These are phyloP conservation scores for Metschnikowia reukaufii DNA, from an alignment of 805 yeast species.

Conservation along the genomic window DNA sequence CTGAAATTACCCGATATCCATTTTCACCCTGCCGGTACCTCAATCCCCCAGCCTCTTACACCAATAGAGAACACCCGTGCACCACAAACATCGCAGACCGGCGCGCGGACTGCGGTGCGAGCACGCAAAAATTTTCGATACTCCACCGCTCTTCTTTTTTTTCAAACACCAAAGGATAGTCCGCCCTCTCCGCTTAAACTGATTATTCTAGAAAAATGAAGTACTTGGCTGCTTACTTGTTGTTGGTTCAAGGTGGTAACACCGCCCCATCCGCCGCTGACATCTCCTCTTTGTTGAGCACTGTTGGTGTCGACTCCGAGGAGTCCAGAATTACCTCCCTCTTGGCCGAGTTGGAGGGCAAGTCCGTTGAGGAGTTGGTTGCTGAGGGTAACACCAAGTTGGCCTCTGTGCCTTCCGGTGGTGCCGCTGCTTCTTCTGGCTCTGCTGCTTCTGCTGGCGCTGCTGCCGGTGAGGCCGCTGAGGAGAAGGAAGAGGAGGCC, in stretches of 20 bases:
- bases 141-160: not conserved
- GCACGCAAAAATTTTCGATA: constrained; percentile 13
- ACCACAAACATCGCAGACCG: constrained; percentile 4
- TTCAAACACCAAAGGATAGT: constrained; percentile 64
- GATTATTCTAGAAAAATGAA: constrained; percentile 80
- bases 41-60: no score
- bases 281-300: constrained; percentile 81
- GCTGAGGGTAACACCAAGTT: constrained; percentile 95
- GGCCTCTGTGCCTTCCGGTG: constrained; percentile 97
- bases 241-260: constrained; percentile 96
- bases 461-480: constrained; percentile 73
- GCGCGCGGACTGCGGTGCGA: constrained; percentile 3
- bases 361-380: constrained; percentile 83
- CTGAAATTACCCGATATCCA: no score
- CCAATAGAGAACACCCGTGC: constrained; percentile 10
- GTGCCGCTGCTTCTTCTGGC: constrained; percentile 85
- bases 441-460: constrained; percentile 71
- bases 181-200: constrained; percentile 74
- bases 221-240: constrained; percentile 99
- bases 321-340: constrained; percentile 80
- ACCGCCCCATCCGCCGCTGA: constrained; percentile 91
- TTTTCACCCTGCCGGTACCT: no score
- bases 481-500: constrained; percentile 61
- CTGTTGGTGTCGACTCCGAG: constrained; percentile 96
- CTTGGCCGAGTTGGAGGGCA: constrained; percentile 88